Evolutionary conservation across 2,329 filamentous ascomycete species (phyloP).

Genomic region (Rhytidhysteron rufulum): DNA sequence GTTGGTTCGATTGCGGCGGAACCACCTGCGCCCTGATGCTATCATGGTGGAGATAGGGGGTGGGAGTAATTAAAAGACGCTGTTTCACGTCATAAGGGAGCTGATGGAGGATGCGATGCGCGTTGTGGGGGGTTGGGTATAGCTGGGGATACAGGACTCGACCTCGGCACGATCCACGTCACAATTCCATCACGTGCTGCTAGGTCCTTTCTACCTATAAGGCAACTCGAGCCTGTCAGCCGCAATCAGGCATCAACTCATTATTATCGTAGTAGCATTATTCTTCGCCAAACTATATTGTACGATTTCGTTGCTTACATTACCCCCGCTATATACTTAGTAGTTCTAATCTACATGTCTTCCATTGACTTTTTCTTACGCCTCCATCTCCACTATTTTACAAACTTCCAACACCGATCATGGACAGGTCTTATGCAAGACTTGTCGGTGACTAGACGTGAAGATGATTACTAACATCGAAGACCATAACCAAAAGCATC

Average conservation of each 20-base stretch:
- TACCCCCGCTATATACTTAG: too few species aligned
- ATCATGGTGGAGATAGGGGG: conserved; percentile 47
- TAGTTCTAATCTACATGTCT: too few species aligned
- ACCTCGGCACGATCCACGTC: neutral
- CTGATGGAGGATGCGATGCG: neutral
- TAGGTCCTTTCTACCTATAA: neutral
- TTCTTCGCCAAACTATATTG: neutral
- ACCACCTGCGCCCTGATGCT: conserved; percentile 78
- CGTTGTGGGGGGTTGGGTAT: neutral
- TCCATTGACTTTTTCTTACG: too few species aligned
- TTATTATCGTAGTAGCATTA: neutral
- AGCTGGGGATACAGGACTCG: neutral
- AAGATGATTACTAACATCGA: too few species aligned
- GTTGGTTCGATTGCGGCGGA: conserved; percentile 85
- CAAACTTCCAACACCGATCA: too few species aligned
- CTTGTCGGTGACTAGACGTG: too few species aligned
- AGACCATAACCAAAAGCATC: too few species aligned
- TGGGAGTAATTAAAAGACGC: neutral
- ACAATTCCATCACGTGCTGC: neutral
- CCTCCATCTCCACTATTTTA: too few species aligned
- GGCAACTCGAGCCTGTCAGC: neutral
- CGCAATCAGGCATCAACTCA: neutral
- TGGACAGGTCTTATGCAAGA: too few species aligned
- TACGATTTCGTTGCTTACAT: too few species aligned
- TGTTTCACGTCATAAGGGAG: conserved; percentile 1